Evolutionary conservation across 1,284 basidiomycete genomes (phyloP).

Genomic region (Gymnopus androsaceus): DNA sequence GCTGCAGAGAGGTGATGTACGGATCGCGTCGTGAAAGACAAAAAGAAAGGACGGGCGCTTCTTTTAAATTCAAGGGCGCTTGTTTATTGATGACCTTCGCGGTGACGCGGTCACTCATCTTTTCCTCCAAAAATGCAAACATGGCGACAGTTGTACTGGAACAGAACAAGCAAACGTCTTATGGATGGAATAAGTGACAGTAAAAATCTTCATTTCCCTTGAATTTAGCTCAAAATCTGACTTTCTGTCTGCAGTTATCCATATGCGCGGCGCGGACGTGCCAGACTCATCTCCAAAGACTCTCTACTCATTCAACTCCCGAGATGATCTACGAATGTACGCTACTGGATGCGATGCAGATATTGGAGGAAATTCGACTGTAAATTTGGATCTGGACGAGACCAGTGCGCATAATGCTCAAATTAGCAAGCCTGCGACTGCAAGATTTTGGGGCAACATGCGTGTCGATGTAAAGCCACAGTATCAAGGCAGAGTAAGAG

Average conservation of each 20-base stretch:
- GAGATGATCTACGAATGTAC: conserved; percentile 58
- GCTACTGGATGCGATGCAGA: conserved; percentile 82
- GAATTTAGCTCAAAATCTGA: conserved; percentile 15
- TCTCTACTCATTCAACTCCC: conserved; percentile 64
- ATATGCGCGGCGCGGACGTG: conserved; percentile 71
- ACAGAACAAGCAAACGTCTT: conserved; percentile 22
- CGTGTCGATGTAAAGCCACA: conserved; percentile 62
- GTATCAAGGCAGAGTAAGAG: conserved; percentile 61
- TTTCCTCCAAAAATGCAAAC: background rate
- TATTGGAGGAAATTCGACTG: conserved; percentile 83
- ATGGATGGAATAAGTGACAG: conserved; percentile 15
- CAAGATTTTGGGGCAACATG: conserved; percentile 78
- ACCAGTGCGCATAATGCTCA: conserved; percentile 39
- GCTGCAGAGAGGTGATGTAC: no score
- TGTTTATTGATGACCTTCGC: no score
- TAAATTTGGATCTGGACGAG: conserved; percentile 64
- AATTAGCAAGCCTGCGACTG: conserved; percentile 49
- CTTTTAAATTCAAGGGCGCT: no score
- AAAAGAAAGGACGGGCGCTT: no score
- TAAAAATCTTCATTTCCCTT: conserved; percentile 1
- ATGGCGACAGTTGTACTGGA: conserved; percentile 38
- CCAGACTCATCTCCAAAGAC: conserved; percentile 59
- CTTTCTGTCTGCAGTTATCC: conserved; percentile 48
- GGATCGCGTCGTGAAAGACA: no score
- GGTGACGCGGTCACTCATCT: background rate